Conservation (phyloP, 106 monocot genomes). For the Chionographis japonica region DNA sequence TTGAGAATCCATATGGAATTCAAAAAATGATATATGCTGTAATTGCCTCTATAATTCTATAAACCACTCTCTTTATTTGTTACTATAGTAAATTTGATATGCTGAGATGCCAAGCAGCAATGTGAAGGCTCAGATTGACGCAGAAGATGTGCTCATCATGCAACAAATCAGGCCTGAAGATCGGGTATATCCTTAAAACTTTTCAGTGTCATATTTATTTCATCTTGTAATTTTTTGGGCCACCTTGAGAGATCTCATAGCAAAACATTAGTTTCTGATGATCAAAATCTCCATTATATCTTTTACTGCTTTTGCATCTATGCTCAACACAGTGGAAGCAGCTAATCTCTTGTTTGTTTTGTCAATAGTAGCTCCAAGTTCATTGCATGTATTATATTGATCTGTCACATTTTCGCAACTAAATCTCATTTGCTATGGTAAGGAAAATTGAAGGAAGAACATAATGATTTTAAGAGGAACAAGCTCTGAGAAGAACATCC, state of each 20-base stretch:
- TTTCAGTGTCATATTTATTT: neutral
- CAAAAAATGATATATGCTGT: neutral
- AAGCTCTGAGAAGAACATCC: too few relatives aligned
- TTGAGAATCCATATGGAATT: neutral
- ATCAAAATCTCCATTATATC: too few relatives aligned
- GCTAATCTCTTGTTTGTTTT: too few relatives aligned
- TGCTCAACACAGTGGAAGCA: too few relatives aligned
- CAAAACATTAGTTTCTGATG: too few relatives aligned
- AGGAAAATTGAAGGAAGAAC: too few relatives aligned
- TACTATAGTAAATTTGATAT: slow-evolving; percentile 9
- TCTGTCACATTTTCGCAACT: too few relatives aligned
- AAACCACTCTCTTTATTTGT: neutral
- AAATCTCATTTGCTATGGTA: too few relatives aligned
- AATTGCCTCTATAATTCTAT: neutral
- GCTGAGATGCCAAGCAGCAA: slow-evolving; percentile 37
- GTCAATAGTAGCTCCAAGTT: too few relatives aligned
- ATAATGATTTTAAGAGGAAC: too few relatives aligned
- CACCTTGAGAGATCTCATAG: neutral
- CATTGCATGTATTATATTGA: too few relatives aligned
- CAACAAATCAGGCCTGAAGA: slow-evolving; percentile 72
- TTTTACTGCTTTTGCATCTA: too few relatives aligned
- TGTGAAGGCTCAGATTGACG: slow-evolving; percentile 71
- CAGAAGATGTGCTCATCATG: slow-evolving; percentile 59
- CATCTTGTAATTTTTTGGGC: neutral
- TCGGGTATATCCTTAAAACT: slow-evolving; percentile 39